A percentile compares a stretch with the other conserved stretches of the same genome.
Conservation (phyloP, 2,329 filamentous ascomycete species). For the Xylariaceae sp. region DNA sequence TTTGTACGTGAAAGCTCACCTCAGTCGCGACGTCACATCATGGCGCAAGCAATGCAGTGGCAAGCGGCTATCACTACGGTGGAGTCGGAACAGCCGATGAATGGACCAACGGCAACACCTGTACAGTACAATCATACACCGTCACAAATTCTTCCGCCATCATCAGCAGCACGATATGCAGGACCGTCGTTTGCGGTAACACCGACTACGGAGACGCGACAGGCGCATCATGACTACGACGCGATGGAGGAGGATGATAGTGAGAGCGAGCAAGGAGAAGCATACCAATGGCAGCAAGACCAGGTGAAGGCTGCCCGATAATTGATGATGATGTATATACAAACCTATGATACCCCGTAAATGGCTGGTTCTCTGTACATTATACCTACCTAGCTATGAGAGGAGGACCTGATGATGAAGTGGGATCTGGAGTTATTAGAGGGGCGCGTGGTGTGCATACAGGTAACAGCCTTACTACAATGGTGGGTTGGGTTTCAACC, state of each 20-base stretch:
- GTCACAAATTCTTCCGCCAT: slow-evolving; percentile 2
- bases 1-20: slow-evolving; percentile 22
- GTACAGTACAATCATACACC: too few relatives aligned
- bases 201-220: slow-evolving; percentile 3
- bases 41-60: slow-evolving; percentile 27
- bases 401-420: too few relatives aligned
- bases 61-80: slow-evolving; percentile 28
- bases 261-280: slow-evolving; percentile 15
- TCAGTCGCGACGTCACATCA: slow-evolving; percentile 22
- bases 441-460: too few relatives aligned
- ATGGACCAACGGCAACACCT: neutral
- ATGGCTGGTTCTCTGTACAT: too few relatives aligned
- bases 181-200: slow-evolving; percentile 2
- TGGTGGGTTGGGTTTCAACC: too few relatives aligned
- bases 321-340: too few relatives aligned
- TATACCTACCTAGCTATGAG: too few relatives aligned
- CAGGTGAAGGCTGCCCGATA: slow-evolving; percentile 20
- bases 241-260: slow-evolving; percentile 20
- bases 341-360: too few relatives aligned
- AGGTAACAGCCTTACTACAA: too few relatives aligned
- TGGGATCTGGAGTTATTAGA: too few relatives aligned
- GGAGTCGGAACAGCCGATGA: slow-evolving; percentile 22
- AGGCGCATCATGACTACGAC: slow-evolving; percentile 10
- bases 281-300: slow-evolving; percentile 17
- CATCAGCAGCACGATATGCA: slow-evolving; percentile 2